Evolutionary conservation across 1,139 yeast genomes (phyloP).

Genomic region (Waltiozyma sp.): DNA sequence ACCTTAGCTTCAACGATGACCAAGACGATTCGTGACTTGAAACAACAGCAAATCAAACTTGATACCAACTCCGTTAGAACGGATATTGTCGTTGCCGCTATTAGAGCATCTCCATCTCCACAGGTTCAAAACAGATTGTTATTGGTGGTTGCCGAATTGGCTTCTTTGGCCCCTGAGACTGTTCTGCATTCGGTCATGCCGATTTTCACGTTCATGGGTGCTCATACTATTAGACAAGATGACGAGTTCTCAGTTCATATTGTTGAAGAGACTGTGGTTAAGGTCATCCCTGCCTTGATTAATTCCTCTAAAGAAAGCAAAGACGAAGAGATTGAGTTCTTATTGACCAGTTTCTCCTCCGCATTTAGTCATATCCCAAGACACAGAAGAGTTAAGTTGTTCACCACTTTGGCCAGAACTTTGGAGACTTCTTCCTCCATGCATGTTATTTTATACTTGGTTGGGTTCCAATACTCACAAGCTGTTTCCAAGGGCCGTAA

Average conservation of each 20-base stretch:
- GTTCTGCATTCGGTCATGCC: conserved; percentile 97
- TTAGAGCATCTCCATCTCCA: conserved; percentile 81
- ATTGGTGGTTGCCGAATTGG: conserved; percentile 77
- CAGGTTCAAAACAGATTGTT: conserved; percentile 87
- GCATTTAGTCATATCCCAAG: conserved; percentile 95
- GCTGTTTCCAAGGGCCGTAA: conserved; percentile 43
- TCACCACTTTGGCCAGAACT: conserved; percentile 66
- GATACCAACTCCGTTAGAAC: conserved; percentile 75
- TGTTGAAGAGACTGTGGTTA: conserved; percentile 81
- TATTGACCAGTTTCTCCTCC: conserved; percentile 79
- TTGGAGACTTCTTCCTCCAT: conserved; percentile 61
- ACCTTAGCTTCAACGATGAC: conserved; percentile 81
- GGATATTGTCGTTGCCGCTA: conserved; percentile 82
- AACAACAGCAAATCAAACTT: conserved; percentile 23
- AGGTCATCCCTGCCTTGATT: conserved; percentile 86
- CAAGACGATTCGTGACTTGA: conserved; percentile 49
- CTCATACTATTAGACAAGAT: conserved; percentile 92
- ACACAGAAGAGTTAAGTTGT: conserved; percentile 84
- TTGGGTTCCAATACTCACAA: conserved; percentile 66
- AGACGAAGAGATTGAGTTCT: conserved; percentile 65
- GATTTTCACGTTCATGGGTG: conserved; percentile 97
- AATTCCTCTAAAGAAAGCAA: conserved; percentile 40
- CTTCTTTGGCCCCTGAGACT: conserved; percentile 80
- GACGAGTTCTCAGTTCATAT: conserved; percentile 91
- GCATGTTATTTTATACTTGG: conserved; percentile 62